Evolutionary conservation across 768 basidiomycete genomes (phyloP).

Genomic region (Suillus lakei): DNA sequence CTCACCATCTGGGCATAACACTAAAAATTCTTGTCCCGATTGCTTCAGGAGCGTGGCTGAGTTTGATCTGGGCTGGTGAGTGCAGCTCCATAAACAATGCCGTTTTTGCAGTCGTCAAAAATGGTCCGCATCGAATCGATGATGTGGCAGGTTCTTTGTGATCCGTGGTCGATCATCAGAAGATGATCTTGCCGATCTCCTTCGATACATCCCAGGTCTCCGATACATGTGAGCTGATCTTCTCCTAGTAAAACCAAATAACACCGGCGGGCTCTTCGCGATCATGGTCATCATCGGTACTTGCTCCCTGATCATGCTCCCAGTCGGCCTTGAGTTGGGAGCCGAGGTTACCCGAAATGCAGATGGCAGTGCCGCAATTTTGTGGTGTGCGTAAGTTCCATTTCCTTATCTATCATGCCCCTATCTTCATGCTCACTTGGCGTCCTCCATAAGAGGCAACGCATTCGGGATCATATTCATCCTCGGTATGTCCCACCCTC

Average conservation of each 20-base stretch:
- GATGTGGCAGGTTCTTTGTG: background rate
- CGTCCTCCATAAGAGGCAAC: conserved; percentile 55
- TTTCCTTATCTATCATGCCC: background rate
- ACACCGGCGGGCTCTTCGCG: conserved; percentile 62
- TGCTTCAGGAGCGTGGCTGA: conserved; percentile 67
- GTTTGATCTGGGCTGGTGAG: conserved; percentile 81
- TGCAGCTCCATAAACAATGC: conserved; percentile 1
- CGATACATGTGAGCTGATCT: conserved; percentile 10
- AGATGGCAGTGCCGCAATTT: conserved; percentile 72
- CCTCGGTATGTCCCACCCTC: conserved; percentile 48
- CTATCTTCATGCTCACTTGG: background rate
- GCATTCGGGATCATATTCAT: conserved; percentile 64
- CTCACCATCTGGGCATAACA: conserved; percentile 66
- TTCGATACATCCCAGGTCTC: background rate
- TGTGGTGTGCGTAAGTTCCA: conserved; percentile 72
- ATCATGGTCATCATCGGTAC: conserved; percentile 74
- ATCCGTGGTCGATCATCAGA: background rate
- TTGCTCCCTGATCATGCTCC: conserved; percentile 69
- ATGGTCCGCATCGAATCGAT: background rate
- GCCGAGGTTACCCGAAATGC: conserved; percentile 83
- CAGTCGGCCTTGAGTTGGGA: conserved; percentile 76
- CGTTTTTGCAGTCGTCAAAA: background rate
- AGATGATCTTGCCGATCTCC: background rate
- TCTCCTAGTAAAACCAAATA: conserved; percentile 60
- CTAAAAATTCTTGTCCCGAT: conserved; percentile 65